Evolutionary conservation across 495 filamentous ascomycete genomes (phyloP), one percentile per base, ranked within the genome.

Genomic region (Penicillium steckii): DNA sequence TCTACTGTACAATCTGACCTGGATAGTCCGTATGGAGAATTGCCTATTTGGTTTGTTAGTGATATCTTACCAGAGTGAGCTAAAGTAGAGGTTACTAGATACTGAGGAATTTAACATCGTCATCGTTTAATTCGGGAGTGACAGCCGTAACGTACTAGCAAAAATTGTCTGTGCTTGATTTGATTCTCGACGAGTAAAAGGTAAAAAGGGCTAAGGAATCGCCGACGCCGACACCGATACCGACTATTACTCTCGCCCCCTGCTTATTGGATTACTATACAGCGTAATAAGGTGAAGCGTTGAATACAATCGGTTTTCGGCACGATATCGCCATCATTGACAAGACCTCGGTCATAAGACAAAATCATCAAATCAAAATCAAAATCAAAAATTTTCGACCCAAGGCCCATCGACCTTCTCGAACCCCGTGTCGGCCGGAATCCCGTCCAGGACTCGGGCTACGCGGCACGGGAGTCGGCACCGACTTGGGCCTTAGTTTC

Each of bases 401-500:
- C 18, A 30, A 22, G 18, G 8, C 25, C 22, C 32, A 22, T 32
- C 23, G 38, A 41, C 0, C 35, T 43, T 24, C 22, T 17, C 33
- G 13, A 37, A 37, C 33, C 33, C 33, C 46, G 50, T 43, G 25
- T 52, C 48, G 54, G 47, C 19, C 58, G 50, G 52, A 46, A 53
- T 59, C 43, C 58, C 59, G 55, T 49, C 29, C 46, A 21, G 32
- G 25, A 46, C 25, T 21, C 46, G 58, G 54, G 33, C 58, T 49
- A 55, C 44, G 48, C 44, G 48, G 44, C 51, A 29, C 56, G 56
- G 56, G 52, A 45, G 52, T 59, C 56, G 56, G 56, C 56, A 59
- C 52, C 35, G 38, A 6, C 18, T 41, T n/a, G n/a, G 33, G n/a
- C 12, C 15, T 37, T 10, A 27, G 5, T 27, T 27, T 27, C 5